These are phyloP conservation scores for Nitzschia putrida DNA, from an alignment of 108 stramenopile genomes.

Conservation along the genomic window DNA sequence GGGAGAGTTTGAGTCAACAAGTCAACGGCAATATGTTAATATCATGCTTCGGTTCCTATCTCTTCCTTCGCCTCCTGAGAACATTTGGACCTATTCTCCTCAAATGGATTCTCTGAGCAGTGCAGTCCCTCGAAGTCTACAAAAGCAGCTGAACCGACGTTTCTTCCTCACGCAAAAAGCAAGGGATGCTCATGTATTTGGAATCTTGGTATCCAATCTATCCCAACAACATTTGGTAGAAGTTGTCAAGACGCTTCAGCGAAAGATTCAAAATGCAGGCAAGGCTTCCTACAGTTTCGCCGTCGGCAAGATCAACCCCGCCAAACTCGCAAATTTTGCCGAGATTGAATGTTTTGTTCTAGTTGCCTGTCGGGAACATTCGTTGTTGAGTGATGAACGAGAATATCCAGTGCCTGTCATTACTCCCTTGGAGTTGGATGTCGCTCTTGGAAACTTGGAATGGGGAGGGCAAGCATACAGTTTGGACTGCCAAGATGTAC, in stretches of 20 bases:
- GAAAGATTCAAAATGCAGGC: conserved; percentile 67
- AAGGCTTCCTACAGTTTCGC: conserved; percentile 88
- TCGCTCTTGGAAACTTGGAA: conserved; percentile 80
- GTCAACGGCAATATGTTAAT: conserved; percentile 54
- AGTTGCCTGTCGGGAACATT: conserved; percentile 87
- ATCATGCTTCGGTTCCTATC: conserved; percentile 57
- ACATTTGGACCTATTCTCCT: conserved; percentile 75
- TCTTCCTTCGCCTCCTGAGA: conserved; percentile 16
- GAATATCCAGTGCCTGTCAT: conserved; percentile 82
- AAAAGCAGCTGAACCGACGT: conserved; percentile 72
- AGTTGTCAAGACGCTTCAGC: conserved; percentile 65
- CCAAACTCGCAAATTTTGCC: conserved; percentile 94
- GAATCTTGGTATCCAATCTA: conserved; percentile 89
- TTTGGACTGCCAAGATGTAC: conserved; percentile 75
- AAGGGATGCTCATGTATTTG: conserved; percentile 79
- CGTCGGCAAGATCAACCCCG: conserved; percentile 91
- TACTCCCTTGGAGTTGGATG: conserved; percentile 91
- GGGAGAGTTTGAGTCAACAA: conserved; percentile 51
- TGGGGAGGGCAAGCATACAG: conserved; percentile 85
- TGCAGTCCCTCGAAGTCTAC: conserved; percentile 39
- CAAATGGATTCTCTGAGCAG: conserved; percentile 25
- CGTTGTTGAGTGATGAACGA: conserved; percentile 71
- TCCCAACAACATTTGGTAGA: conserved; percentile 68
- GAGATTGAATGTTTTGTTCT: conserved; percentile 94
- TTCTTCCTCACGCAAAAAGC: conserved; percentile 89